These are phyloP conservation scores for Jamesozyma piceae DNA, from an alignment of 805 yeast species.

Conservation along the genomic window DNA sequence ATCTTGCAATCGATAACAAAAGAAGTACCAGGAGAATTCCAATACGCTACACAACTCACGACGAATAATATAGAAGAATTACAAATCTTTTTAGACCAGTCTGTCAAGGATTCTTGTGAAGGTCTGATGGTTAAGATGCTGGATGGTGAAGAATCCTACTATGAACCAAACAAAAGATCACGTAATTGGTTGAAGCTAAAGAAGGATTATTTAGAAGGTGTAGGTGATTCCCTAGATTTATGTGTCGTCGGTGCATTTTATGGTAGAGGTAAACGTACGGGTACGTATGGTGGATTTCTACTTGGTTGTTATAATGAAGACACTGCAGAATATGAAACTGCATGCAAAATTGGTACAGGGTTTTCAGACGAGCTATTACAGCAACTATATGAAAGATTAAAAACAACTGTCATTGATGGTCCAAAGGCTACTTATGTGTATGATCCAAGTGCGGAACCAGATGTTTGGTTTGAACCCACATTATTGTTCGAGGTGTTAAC, in stretches of 20 bases:
- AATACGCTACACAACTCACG: constrained; percentile 67
- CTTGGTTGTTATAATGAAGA: constrained; percentile 86
- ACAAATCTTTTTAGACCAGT: constrained; percentile 76
- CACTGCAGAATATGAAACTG: constrained; percentile 85
- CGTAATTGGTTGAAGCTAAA: constrained; percentile 92
- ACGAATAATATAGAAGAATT: constrained; percentile 65
- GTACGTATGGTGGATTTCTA: constrained; percentile 88
- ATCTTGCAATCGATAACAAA: constrained; percentile 47
- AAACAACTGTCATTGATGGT: constrained; percentile 53
- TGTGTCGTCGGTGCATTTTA: constrained; percentile 90
- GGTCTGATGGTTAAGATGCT: constrained; percentile 92
- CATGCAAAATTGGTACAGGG: constrained; percentile 97
- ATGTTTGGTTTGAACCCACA: constrained; percentile 90
- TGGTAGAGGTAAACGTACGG: constrained; percentile 92
- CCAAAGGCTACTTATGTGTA: constrained; percentile 63
- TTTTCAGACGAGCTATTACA: constrained; percentile 79
- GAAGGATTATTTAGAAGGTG: constrained; percentile 89
- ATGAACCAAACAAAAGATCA: constrained; percentile 92
- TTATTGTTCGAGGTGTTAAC: constrained; percentile 78
- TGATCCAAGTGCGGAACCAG: constrained; percentile 71
- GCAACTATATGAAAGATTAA: constrained; percentile 47
- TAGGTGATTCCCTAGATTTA: constrained; percentile 89
- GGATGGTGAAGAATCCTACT: constrained; percentile 68
- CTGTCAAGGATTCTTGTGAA: constrained; percentile 84
- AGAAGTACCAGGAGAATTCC: constrained; percentile 65